Evolutionary conservation across 2,329 filamentous ascomycete genomes (phyloP).

Genomic region (Cladosporium austrohemisphaericum): DNA sequence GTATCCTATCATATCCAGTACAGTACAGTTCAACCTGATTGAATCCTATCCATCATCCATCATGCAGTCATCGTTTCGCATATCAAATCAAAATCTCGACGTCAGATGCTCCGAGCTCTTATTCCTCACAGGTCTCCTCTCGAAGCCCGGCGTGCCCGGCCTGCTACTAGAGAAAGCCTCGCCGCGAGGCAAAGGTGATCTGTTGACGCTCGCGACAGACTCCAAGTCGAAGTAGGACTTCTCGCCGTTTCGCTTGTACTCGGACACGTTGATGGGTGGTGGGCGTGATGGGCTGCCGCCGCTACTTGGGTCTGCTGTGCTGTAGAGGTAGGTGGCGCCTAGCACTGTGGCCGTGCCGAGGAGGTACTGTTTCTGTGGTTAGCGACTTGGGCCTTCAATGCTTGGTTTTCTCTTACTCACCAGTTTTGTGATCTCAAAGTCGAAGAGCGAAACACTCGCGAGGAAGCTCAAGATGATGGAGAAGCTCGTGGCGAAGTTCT

Average conservation of each 20-base stretch:
- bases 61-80: no score
- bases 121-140: constrained; percentile 36
- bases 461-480: constrained; percentile 85
- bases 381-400: no score
- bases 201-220: constrained; percentile 43
- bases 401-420: constrained; percentile 62
- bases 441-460: constrained; percentile 80
- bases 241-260: constrained; percentile 54
- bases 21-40: no score
- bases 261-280: constrained; percentile 64
- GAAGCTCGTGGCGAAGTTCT: constrained; percentile 89
- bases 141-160: constrained; percentile 32
- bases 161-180: constrained; percentile 52
- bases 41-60: no score
- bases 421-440: constrained; percentile 67
- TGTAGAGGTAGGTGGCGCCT: constrained; percentile 81
- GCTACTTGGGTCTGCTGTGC: constrained; percentile 25
- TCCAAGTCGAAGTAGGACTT: constrained; percentile 53
- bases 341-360: constrained; percentile 76
- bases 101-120: constrained; percentile 25
- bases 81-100: no score
- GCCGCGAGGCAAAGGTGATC: constrained; percentile 44
- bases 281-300: constrained; percentile 49
- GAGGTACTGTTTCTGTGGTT: constrained; percentile 60
- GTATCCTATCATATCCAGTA: no score